Percentiles rank a stretch among this genome's conserved stretches.
These are phyloP conservation scores for Arabidopsis suecica DNA, from an alignment of 345 rosid species.

Conservation along the genomic window DNA sequence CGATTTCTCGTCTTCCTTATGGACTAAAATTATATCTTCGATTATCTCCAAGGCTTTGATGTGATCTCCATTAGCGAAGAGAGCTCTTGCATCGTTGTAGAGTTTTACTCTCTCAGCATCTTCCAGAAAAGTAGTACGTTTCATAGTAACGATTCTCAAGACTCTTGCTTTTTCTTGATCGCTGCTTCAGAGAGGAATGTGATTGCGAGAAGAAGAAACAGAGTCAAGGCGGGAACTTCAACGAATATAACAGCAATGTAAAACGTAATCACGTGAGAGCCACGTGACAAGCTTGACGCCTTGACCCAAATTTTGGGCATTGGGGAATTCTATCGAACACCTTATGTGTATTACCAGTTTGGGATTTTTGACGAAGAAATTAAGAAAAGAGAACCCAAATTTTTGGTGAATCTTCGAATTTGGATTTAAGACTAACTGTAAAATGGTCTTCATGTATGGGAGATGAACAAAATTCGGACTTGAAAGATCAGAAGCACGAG, in stretches of 20 bases:
- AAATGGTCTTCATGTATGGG: conserved; percentile 1
- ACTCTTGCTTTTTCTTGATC: conserved; percentile 16
- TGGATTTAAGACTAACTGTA: not conserved
- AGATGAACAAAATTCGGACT: not conserved
- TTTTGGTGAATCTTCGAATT: not conserved
- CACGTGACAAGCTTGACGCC: conserved; percentile 25
- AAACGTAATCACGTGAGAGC: conserved; percentile 14
- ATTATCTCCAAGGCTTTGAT: conserved; percentile 6
- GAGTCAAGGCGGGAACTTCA: conserved; percentile 14
- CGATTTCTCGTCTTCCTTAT: not conserved
- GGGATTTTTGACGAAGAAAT: not conserved
- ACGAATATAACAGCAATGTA: not conserved
- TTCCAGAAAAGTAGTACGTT: not conserved
- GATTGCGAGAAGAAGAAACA: not conserved
- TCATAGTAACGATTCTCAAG: conserved; percentile 20
- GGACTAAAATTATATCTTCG: conserved; percentile 1
- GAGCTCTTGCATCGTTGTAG: not conserved
- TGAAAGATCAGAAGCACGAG: not conserved
- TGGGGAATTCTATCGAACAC: conserved; percentile 32
- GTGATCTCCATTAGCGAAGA: not conserved
- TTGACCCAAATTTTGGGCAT: not conserved
- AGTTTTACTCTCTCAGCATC: not conserved
- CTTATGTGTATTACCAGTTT: conserved; percentile 9
- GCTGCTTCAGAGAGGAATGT: conserved; percentile 19
- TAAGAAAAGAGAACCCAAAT: not conserved